phyloP scores from a whole-genome alignment of 2,329 filamentous ascomycete genomes.

The Nothophaeocryptopus gaeumannii region DNA sequence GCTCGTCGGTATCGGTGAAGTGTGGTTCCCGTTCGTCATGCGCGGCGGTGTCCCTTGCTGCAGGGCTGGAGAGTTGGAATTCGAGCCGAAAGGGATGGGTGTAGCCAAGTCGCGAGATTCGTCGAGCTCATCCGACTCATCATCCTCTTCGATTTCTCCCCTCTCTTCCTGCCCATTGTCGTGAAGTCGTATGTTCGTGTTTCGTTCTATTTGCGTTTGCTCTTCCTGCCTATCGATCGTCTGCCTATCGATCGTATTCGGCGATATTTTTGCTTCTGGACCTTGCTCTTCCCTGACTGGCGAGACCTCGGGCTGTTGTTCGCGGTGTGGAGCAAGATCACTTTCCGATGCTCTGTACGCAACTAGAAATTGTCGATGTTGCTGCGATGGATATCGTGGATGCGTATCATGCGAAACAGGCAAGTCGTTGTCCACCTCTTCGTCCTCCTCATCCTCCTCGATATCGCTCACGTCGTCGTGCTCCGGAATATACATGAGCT shows the following conservation, averaged over 20 bases:
- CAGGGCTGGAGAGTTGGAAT: conserved; percentile 12
- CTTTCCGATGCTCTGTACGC: conserved; percentile 4
- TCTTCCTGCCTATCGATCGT: conserved; percentile 2
- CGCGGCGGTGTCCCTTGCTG: conserved; percentile 15
- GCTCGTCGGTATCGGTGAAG: conserved; percentile 11
- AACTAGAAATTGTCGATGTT: conserved; percentile 1
- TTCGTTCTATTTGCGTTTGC: conserved; percentile 3
- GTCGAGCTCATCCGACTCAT: conserved; percentile 16
- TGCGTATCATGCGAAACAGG: conserved; percentile 2
- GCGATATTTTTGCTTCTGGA: conserved; percentile 3
- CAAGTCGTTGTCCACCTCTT: conserved; percentile 5
- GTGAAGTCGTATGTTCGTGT: neutral
- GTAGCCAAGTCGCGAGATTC: conserved; percentile 25
- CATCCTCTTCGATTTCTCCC: conserved; percentile 12
- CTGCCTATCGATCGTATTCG: conserved; percentile 1
- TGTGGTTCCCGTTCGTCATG: conserved; percentile 4
- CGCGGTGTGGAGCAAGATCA: conserved; percentile 5
- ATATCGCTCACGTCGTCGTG: conserved; percentile 25
- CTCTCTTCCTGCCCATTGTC: conserved; percentile 9
- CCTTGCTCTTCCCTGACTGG: conserved; percentile 17
- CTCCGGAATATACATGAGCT: conserved; percentile 8
- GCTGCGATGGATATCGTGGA: conserved; percentile 1
- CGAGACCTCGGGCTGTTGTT: conserved; percentile 19
- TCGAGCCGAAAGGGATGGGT: conserved; percentile 22
- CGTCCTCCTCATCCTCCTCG: conserved; percentile 22